Base-by-base conservation (phyloP, 306 rosid genomes). In the Amphicarpaea edgeworthii region DNA sequence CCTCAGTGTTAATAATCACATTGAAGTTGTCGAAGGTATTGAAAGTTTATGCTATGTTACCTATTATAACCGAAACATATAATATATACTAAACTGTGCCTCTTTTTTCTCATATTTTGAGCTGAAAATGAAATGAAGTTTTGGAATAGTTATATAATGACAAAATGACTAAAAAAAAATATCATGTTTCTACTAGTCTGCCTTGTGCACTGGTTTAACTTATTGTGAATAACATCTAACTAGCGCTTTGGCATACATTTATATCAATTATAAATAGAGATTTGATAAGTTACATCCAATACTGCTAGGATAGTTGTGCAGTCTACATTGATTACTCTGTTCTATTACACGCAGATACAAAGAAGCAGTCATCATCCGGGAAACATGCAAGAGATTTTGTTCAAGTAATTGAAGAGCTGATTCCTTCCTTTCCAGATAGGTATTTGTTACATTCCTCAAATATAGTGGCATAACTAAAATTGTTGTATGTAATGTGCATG, bases 341-440 rank as follows among this genome's bases (percentile, higher is more conserved):
- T 83, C 57, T 5, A 38, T 70, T 55, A 63, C 51, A 53, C 63
- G 19, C 83, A 79, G 87, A 37, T 79, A 77, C 53, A 75, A 69
- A 77, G 68, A 55, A 78, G 21, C 77, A 68, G 19, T 42, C 82
- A 78, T 53, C 79, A 55, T 74, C 68, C 40, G 45, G 34, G 73
- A 78, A 73, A 55, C 77, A 54, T 15, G 54, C 38, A 41, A 78
- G 71, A 17, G 53, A 77, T 53, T 43, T 87, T 63, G 67, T 81
- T 86, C 83, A 45, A 76, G 84, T 78, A 17, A 28, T 86, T 77
- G 78, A 85, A 75, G 81, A 89, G 81, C 69, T 89, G 50, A 66
- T 89, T 80, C 84, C 84, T 66, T 68, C 80, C 50, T 74, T 81
- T 75, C 72, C 96, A 28, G 62, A 86, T 50, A 90, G 96, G 97